Base-by-base conservation (phyloP, 2,329 filamentous ascomycete genomes). In the Penicillium carneum region DNA sequence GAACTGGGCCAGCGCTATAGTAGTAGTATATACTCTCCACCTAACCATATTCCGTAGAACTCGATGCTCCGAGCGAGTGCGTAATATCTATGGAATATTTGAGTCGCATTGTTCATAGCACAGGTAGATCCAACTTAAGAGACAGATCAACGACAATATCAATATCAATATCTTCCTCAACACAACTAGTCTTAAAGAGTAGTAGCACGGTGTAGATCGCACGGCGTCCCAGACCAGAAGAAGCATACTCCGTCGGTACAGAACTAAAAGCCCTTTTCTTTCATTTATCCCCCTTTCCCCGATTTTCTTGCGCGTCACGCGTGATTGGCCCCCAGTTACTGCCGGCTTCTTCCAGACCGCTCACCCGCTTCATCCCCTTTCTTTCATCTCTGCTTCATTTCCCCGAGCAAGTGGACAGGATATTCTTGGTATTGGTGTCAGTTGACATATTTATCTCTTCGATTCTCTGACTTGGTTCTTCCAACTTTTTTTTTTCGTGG, bases 281-380 rank as follows among this genome's bases (percentile, higher is more conserved):
- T 53, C 33, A 46, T 20, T 33, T 31, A 6, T n/a, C 33, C 60
- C 64, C 63, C 57, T 59, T 66, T 62, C 62, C 57, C 57, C 55
- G 59, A 39, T 60, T 62, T 43, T 60, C 26, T 50, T 56, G 57
- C 50, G 57, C 38, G 41, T 39, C 33, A 55, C 52, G 60, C 57
- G 33, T 69, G 66, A 69, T 69, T 69, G 66, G 66, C 50, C 62
- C 59, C 42, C 47, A 49, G 12, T 47, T 69, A 62, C 60, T 68
- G 63, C 65, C 67, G 29, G 29, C 41, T 43, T 39, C 49, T 45
- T n/a, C n/a, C 51, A 66, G 67, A 69, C 67, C 67, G 67, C 67
- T 68, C 67, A 57, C 57, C 56, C 51, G 52, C 60, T 53, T 55
- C 48, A 58, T 71, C 66, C 67, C 65, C 66, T 71, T 71, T 67